Evolutionary conservation across 768 basidiomycete genomes (phyloP).

Genomic region (Leccinellum rugosiceps): DNA sequence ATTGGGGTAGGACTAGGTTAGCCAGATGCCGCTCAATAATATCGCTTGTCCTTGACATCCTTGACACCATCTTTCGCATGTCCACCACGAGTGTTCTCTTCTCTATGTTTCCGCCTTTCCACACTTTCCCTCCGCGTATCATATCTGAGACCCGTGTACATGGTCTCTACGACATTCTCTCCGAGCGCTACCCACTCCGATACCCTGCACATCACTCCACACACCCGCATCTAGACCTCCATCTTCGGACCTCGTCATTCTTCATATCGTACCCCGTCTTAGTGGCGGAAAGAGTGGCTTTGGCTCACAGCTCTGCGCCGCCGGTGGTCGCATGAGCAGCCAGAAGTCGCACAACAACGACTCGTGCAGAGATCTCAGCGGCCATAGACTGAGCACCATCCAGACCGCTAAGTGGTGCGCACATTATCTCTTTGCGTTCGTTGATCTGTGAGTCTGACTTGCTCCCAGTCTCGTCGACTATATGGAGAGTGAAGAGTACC

Average conservation of each 20-base stretch:
- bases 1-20: too few species aligned
- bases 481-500: conserved; percentile 78
- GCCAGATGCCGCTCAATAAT: too few species aligned
- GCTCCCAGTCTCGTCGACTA: conserved; percentile 70
- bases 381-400: conserved; percentile 86
- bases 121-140: conserved; percentile 49
- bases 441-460: conserved; percentile 1
- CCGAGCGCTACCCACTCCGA: conserved; percentile 44
- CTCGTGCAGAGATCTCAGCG: conserved; percentile 89
- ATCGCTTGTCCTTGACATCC: too few species aligned
- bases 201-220: conserved; percentile 33
- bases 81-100: conserved; percentile 50
- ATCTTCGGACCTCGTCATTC: conserved; percentile 46
- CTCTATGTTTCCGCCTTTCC: conserved; percentile 60
- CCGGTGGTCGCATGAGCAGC: conserved; percentile 95
- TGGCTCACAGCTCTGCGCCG: conserved; percentile 92
- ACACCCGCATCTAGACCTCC: conserved; percentile 34
- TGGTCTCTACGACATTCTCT: conserved; percentile 42
- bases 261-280: conserved; percentile 72
- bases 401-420: conserved; percentile 93
- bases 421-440: background rate
- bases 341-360: conserved; percentile 96
- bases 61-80: conserved; percentile 31
- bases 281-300: conserved; percentile 97
- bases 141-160: conserved; percentile 37